phyloP scores from a whole-genome alignment of 75 land plant genomes.

The Pseudotsuga menziesii region DNA sequence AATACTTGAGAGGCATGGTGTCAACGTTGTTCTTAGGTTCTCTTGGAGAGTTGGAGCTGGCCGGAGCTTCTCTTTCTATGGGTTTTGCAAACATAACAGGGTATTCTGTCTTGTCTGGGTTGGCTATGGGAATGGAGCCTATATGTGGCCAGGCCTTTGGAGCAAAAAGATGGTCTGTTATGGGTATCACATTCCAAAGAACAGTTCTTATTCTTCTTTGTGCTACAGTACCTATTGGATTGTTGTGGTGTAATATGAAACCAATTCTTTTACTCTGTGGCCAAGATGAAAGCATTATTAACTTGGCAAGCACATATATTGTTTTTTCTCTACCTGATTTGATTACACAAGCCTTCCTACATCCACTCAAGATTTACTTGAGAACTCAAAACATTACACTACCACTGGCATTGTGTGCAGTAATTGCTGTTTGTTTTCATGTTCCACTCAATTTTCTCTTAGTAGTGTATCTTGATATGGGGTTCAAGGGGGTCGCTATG shows the following conservation, averaged over 20 bases:
- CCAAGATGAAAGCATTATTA: constrained; percentile 21
- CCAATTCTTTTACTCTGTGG: constrained; percentile 33
- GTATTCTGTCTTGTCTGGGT: constrained; percentile 41
- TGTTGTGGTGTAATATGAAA: constrained; percentile 43
- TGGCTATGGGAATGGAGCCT: constrained; percentile 59
- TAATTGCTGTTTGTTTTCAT: constrained; percentile 40
- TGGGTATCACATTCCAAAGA: constrained; percentile 33
- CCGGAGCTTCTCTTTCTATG: constrained; percentile 43
- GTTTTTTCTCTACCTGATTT: constrained; percentile 37
- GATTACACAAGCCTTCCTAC: constrained; percentile 27
- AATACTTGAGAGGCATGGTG: constrained; percentile 35
- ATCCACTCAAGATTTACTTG: constrained; percentile 39
- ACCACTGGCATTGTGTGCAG: constrained; percentile 39
- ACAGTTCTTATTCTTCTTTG: constrained; percentile 42
- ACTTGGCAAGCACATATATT: constrained; percentile 20
- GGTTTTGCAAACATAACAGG: constrained; percentile 52
- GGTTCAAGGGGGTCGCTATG: constrained; percentile 58
- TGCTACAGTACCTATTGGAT: constrained; percentile 33
- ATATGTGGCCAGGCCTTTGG: constrained; percentile 50
- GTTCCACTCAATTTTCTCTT: constrained; percentile 44
- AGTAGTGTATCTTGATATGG: constrained; percentile 26
- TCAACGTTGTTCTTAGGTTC: constrained; percentile 47
- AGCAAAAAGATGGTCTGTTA: constrained; percentile 22
- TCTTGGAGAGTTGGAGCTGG: constrained; percentile 50
- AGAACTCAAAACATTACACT: constrained; percentile 46